Evolutionary conservation across 768 basidiomycete species (phyloP), one percentile per base, ranked within the genome.

Genomic region (Podaxis sp.): DNA sequence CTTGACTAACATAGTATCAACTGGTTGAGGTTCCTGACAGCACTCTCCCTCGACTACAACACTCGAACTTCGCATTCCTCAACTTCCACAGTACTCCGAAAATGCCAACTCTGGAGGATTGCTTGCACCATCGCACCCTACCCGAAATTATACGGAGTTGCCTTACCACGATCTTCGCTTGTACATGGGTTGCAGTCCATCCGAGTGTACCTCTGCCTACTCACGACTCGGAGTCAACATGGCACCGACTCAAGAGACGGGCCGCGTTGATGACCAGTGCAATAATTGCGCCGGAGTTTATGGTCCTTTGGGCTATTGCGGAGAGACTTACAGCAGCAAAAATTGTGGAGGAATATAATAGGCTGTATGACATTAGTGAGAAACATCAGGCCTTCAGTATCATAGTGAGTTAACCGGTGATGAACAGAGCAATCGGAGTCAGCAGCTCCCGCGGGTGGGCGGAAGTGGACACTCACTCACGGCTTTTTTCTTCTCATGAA

Each of bases 111-210:
- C n/a, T 11, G 19, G 48, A 24, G 19, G 9, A 24, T 4, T n/a
- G 48, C 19, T 11, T 12, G 19, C 9, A 49, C 19, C 48, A 49
- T n/a, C 48, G 48, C 19, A 49, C 48, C 48, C 48, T 49, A 9
- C 19, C 9, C 2, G 48, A 49, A 49, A 66, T 70, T 38, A 48
- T 70, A 33, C 64, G 59, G 63, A 66, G 68, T 26, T 68, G 70
- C 51, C 39, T 70, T 12, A 64, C 59, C 3, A 68, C 68, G 1
- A 58, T 67, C 26, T 68, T 71, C 26, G 61, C 66, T 2, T 70
- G 66, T 42, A 64, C 69, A 3, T 69, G 70, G 70, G 61, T 68
- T 13, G 59, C 70, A 0, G 30, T 70, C 12, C 69, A 69, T 51
- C 64, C 63, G 0, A 69, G 66, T 19, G 42, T 69, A 7, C 68